Base-by-base conservation (phyloP, 2,329 filamentous ascomycete genomes). In the Magnaporthales sp. region DNA sequence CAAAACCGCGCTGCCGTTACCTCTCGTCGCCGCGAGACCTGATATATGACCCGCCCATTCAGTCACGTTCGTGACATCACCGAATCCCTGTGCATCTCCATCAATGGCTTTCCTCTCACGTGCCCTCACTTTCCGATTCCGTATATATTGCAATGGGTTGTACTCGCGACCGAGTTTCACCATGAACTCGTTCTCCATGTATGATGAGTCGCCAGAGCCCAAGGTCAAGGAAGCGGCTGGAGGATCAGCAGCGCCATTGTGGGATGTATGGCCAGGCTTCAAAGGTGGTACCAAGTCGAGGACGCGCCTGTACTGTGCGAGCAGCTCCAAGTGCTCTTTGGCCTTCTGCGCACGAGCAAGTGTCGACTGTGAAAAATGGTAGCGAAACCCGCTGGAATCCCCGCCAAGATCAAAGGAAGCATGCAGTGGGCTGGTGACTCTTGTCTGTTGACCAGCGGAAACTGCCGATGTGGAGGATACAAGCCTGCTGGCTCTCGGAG, bases 111-210 rank as follows among this genome's bases (percentile, higher is more conserved):
- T 89, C 56, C 91, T 86, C 77, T 96, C 91, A 19, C 93, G 86
- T 29, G 90, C 89, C 69, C 95, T 85, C 13, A 95, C 86, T 74
- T 93, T 94, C 63, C 94, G 86, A 74, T 99, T 98, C 24, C 95
- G 89, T 66, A 98, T 91, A 71, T 92, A 92, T 76, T 98, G 95
- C 27, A 99, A 79, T 4, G 94, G 95, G 74, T 99, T 97, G 75
- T 98, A 98, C 2, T 82, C 79, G 65, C 93, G 88, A 4, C 91
- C 90, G 8, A 89, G 76, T 67, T 71, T 79, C 64, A 69, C 76
- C 75, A 66, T 75, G 68, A 67, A 75, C 66, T 71, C 80, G 74
- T 67, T 72, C 8, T 63, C 66, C 27, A 65, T 75, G 65, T 67
- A 30, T 3, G 69, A 24, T 27, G 82, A 80, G 9, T 83, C 81